Evolutionary conservation across 108 stramenopile genomes (phyloP).

Genomic region (Nannochloropsis granulata): DNA sequence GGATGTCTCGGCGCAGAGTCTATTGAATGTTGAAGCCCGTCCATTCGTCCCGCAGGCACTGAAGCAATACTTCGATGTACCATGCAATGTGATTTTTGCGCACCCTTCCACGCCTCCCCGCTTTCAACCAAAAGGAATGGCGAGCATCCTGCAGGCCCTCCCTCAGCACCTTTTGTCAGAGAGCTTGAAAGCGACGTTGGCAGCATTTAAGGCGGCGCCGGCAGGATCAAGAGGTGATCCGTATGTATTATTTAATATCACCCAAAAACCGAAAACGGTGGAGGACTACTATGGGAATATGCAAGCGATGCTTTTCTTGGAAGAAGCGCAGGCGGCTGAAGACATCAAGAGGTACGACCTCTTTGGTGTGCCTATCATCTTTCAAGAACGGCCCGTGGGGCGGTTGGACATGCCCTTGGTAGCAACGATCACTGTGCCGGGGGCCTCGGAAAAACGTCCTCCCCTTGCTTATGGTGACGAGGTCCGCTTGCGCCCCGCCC

Average conservation of each 20-base stretch:
- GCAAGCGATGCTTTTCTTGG: slow-evolving; percentile 8
- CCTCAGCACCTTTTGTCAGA: neutral
- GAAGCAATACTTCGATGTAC: neutral
- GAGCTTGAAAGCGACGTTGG: neutral
- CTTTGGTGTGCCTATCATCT: neutral
- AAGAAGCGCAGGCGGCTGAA: slow-evolving; percentile 12
- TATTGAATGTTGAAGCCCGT: neutral
- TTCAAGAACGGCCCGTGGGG: neutral
- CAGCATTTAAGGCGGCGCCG: neutral
- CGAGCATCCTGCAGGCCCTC: neutral
- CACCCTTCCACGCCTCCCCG: neutral
- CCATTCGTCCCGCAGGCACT: neutral
- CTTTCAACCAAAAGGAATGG: neutral
- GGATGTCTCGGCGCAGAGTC: neutral
- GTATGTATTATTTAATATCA: neutral
- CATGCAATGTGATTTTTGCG: neutral
- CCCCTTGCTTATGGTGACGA: slow-evolving; percentile 14
- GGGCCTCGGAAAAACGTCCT: slow-evolving; percentile 13
- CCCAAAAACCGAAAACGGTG: neutral
- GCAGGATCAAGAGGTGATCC: neutral
- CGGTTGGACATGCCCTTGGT: neutral
- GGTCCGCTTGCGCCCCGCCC: slow-evolving; percentile 7
- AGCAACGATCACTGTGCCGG: slow-evolving; percentile 1
- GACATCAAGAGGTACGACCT: slow-evolving; percentile 17
- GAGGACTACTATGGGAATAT: neutral